Evolutionary conservation across 169 alveolate genomes (phyloP).

Genomic region (Plasmodium vivax): DNA sequence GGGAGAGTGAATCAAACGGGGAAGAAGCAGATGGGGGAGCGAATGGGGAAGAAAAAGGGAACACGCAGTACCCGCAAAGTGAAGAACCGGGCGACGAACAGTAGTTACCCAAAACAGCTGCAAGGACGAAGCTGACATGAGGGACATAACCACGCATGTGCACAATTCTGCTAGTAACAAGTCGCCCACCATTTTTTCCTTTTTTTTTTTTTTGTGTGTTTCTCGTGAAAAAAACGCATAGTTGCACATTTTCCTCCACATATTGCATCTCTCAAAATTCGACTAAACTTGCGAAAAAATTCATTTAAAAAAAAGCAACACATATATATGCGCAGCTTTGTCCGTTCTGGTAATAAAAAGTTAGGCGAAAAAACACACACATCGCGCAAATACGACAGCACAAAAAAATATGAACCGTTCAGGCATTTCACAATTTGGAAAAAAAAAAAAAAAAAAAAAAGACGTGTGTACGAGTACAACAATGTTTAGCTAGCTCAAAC

Average conservation of each 20-base stretch:
- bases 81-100: not conserved
- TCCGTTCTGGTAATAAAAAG: not conserved
- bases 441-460: not conserved
- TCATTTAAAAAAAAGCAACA: not conserved
- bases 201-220: not conserved
- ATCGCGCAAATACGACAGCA: not conserved
- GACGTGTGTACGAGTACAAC: not conserved
- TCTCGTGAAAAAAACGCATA: not conserved
- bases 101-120: not conserved
- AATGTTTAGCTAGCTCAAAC: not conserved
- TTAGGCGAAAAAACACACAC: not conserved
- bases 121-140: not conserved
- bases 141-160: not conserved
- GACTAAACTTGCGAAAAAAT: not conserved
- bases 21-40: not conserved
- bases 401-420: constrained; percentile 1
- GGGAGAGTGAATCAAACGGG: not conserved
- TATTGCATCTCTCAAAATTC: not conserved
- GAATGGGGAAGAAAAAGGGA: not conserved
- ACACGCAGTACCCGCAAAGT: not conserved
- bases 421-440: not conserved
- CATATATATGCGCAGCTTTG: not conserved
- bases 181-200: not conserved
- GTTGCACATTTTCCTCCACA: not conserved
- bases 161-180: not conserved